phyloP scores from a whole-genome alignment of 75 land plant species.

The Picea sitchensis region DNA sequence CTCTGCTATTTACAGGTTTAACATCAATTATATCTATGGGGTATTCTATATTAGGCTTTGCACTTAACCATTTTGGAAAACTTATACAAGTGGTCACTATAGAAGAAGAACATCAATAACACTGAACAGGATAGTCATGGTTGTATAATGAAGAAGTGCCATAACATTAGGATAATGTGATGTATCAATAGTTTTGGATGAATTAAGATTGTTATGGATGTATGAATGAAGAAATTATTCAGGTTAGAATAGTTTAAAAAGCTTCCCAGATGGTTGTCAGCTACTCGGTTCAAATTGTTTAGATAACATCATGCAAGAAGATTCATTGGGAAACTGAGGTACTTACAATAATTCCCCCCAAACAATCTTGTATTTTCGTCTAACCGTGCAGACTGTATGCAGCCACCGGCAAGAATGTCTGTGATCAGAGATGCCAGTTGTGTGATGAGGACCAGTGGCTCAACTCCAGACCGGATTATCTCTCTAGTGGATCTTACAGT shows the following conservation, averaged over 20 bases:
- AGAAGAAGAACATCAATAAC: no score
- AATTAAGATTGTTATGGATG: no score
- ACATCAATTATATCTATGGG: no score
- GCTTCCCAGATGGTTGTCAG: background rate
- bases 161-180: no score
- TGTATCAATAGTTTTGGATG: no score
- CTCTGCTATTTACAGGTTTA: no score
- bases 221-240: background rate
- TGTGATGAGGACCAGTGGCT: slow-evolving; percentile 30
- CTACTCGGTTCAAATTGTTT: background rate
- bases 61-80: no score
- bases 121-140: no score
- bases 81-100: no score
- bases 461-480: slow-evolving; percentile 25
- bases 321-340: background rate
- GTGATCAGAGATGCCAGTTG: slow-evolving; percentile 33
- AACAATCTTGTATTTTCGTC: background rate
- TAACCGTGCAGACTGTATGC: background rate
- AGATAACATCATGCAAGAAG: background rate
- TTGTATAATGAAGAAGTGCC: no score
- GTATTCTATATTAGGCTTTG: no score
- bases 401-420: slow-evolving; percentile 37
- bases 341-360: background rate
- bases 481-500: slow-evolving; percentile 30
- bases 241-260: background rate